phyloP scores from a whole-genome alignment of 2,329 filamentous ascomycete species.

The Curvularia verruculosa region DNA sequence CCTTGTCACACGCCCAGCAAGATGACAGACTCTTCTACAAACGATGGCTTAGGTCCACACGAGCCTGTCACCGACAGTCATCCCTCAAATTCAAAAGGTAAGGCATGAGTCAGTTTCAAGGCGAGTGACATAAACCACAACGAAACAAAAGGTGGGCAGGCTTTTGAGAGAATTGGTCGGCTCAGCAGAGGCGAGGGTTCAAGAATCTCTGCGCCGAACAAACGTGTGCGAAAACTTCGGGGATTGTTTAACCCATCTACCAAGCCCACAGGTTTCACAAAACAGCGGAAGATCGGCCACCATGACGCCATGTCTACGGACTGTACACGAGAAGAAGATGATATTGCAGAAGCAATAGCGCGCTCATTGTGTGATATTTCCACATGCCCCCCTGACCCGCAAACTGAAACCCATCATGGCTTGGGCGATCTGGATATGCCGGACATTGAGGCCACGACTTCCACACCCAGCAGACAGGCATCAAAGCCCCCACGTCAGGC shows the following conservation, averaged over 20 bases:
- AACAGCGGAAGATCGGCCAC: background rate
- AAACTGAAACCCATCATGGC: background rate
- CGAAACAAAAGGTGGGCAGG: slow-evolving; percentile 6
- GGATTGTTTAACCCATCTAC: background rate
- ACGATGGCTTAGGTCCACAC: background rate
- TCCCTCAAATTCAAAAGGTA: background rate
- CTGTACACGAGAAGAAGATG: slow-evolving; percentile 1
- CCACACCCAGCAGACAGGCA: background rate
- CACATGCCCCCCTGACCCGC: background rate
- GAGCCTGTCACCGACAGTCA: background rate
- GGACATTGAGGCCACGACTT: slow-evolving; percentile 3
- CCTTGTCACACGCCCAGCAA: background rate
- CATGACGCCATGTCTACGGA: background rate
- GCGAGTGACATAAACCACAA: background rate
- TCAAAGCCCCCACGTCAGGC: background rate
- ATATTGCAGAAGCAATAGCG: slow-evolving; percentile 11
- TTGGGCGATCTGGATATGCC: slow-evolving; percentile 1
- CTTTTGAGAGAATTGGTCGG: slow-evolving; percentile 1
- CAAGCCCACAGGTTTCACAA: background rate
- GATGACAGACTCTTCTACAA: background rate
- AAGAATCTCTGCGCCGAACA: background rate
- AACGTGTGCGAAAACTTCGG: background rate
- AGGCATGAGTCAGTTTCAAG: background rate
- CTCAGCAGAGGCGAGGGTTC: background rate
- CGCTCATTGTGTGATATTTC: slow-evolving; percentile 4